Base-by-base conservation (phyloP, 2,329 filamentous ascomycete species). In the Colletotrichum spinosum region DNA sequence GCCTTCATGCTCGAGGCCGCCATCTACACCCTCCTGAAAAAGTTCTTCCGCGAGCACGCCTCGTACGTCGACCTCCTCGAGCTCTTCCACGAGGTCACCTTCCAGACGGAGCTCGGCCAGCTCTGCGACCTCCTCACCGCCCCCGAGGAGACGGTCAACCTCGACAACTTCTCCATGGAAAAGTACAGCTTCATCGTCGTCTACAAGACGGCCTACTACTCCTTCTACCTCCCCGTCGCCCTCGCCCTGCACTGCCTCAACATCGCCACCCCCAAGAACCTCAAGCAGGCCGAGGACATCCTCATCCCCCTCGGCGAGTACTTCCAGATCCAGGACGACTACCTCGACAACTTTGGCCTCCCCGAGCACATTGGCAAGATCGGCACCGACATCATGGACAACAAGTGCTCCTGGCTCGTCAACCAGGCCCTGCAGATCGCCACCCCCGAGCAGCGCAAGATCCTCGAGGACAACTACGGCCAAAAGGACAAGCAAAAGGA, bases 131-230 rank as follows among this genome's bases (percentile, higher is more conserved):
- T 99, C 69, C 88, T 98, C 77, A 99, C 96, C 51, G 96, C 96
- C 42, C 96, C 96, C 46, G 96, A 99, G 82, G 94, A 97, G 78
- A 85, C 90, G 68, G 92, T 98, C 75, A 90, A 98, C 81, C 90
- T 99, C 69, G 85, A 92, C 86, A 97, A 97, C 84, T 99, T 99
- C 86, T 94, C 90, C 79, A 86, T 97, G 80, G 87, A 94, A 68
- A 99, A 97, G 86, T 97, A 97, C 85, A 90, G 86, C 73, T 99
- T 98, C 86, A 99, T 99, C 75, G 96, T 99, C 82, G 92, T 97
- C 81, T 98, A 97, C 90, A 99, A 99, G 89, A 99, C 96, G 33
- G 94, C 96, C 55, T 99, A 97, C 85, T 99, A 99, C 86, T 97
- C 92, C 75, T 99, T 99, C 87, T 98, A 98, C 83, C 91, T 99